Percentiles rank a stretch among this genome's conserved stretches.
Evolutionary conservation across 83 land plant species (phyloP).

Genomic region (Picea engelmannii): DNA sequence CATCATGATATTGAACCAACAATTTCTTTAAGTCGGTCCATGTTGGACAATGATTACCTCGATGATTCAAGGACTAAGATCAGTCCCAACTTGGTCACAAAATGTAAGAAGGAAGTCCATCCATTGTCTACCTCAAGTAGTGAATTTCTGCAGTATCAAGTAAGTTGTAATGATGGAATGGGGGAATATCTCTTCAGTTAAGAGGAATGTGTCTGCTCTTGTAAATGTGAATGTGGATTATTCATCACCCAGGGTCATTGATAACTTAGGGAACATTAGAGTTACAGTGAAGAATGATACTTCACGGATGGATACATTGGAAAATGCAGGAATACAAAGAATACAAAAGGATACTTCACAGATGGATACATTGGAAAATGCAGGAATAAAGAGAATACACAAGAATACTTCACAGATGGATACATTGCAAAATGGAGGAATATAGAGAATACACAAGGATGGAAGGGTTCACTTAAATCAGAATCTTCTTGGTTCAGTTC

Average conservation of each 20-base stretch:
- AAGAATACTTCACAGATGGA: neutral
- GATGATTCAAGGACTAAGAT: neutral
- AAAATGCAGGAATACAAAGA: neutral
- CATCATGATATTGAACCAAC: neutral
- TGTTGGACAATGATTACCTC: neutral
- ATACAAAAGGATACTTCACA: no score
- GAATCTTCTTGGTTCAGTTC: neutral
- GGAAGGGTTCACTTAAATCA: neutral
- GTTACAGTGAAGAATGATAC: no score
- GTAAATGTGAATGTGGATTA: neutral
- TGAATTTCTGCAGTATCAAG: neutral
- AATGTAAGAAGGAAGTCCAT: conserved; percentile 4
- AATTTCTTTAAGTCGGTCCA: neutral
- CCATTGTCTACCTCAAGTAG: neutral
- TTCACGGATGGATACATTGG: neutral
- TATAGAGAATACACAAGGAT: neutral
- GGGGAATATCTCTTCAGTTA: neutral
- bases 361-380: neutral
- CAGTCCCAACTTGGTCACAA: neutral
- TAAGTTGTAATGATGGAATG: neutral
- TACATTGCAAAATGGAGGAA: neutral
- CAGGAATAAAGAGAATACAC: neutral
- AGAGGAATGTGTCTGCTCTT: neutral
- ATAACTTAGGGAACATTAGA: no score
- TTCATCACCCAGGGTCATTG: neutral